Evolutionary conservation across 768 basidiomycete species (phyloP), one percentile per base, ranked within the genome.

Genomic region (Xerocomus spinulosus): DNA sequence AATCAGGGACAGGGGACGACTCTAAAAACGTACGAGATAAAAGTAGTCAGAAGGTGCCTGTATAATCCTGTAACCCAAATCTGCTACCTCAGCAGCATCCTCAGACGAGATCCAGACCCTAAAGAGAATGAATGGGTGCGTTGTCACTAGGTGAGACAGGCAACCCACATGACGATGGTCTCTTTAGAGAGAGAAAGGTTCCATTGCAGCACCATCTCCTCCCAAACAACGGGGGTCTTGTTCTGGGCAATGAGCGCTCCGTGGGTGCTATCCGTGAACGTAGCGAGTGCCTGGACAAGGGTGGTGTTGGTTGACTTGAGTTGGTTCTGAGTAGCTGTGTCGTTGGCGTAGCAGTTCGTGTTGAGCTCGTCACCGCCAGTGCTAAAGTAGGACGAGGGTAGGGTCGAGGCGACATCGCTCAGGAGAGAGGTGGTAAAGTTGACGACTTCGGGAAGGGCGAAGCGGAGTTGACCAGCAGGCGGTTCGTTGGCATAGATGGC

Each of bases 341-440:
- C 90, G 17, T 83, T 60, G 2, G 62, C 61, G 55, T 88, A 91
- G 61, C 87, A 88, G 13, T 72, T 71, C 3, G 66, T 62, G 49
- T 92, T 91, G 50, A 92, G 61, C 56, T 92, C 89, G 53, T 92
- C 91, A 0, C 92, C 91, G 0, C 92, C 92, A 0, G 88, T 87
- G 53, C 80, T 79, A 55, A 93, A 82, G 51, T 87, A 72, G n/a
- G 58, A 71, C 3, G 80, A 79, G 0, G 80, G 77, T 3, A 87
- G 61, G 21, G 73, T 68, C 15, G 67, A 59, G 1, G 83, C 80
- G 12, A 81, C 73, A 1, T 77, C 68, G 0, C 64, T 66, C 57
- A 92, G 64, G 13, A 93, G 57, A 8, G 62, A 65, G 0, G 73
- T 61, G 0, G 81, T 78, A 47, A 89, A 92, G 34, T 78, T 70